Conservation (phyloP, 108 stramenopile species). For the Poteriospumella lacustris region DNA sequence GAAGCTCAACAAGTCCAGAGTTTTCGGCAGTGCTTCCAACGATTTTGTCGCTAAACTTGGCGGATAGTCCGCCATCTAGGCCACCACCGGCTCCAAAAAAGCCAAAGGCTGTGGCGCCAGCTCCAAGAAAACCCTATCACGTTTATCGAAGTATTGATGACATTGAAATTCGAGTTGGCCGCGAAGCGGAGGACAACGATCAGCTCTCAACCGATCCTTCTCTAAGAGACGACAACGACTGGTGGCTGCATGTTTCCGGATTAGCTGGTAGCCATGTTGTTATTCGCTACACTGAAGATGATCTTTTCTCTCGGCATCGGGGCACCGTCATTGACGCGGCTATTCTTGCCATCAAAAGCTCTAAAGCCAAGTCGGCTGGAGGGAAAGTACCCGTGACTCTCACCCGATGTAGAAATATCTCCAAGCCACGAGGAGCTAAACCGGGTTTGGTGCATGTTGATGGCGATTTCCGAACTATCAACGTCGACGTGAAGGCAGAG, state of each 20-base stretch:
- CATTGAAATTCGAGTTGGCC: slow-evolving; percentile 60
- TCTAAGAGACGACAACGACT: slow-evolving; percentile 69
- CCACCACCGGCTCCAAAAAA: slow-evolving; percentile 10
- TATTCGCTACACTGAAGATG: slow-evolving; percentile 61
- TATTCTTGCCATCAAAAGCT: background rate
- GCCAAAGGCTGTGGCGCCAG: background rate
- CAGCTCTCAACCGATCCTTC: slow-evolving; percentile 62
- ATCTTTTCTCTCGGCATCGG: slow-evolving; percentile 40
- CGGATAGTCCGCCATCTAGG: slow-evolving; percentile 1
- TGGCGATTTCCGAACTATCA: slow-evolving; percentile 65
- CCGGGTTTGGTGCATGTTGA: slow-evolving; percentile 72
- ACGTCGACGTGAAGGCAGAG: slow-evolving; percentile 53
- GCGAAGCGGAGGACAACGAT: slow-evolving; percentile 77
- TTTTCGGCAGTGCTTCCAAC: background rate
- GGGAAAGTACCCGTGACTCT: slow-evolving; percentile 47
- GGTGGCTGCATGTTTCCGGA: slow-evolving; percentile 86
- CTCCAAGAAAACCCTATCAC: background rate
- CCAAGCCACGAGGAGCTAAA: slow-evolving; percentile 77
- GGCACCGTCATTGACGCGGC: slow-evolving; percentile 21
- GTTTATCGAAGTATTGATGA: background rate
- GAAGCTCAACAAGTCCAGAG: background rate
- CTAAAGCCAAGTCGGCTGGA: background rate
- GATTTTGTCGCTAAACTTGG: background rate
- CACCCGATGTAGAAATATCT: slow-evolving; percentile 70
- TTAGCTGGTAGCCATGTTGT: slow-evolving; percentile 79